These are phyloP conservation scores for Cubamyces sp. DNA, from an alignment of 768 basidiomycete genomes.

Conservation along the genomic window DNA sequence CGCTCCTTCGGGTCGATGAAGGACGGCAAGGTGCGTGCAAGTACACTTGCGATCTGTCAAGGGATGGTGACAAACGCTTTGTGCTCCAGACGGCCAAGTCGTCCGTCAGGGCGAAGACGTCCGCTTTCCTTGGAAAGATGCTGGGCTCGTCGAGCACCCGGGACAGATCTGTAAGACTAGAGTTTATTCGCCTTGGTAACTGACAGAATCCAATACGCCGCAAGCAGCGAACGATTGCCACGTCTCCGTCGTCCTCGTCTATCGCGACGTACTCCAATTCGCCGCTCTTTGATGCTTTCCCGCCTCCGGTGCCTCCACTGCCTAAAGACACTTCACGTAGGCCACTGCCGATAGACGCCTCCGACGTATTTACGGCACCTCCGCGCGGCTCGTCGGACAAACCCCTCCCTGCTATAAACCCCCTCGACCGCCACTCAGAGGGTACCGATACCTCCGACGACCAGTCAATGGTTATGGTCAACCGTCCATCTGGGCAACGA, in stretches of 20 bases:
- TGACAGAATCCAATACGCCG: conserved; percentile 8
- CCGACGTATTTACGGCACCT: conserved; percentile 53
- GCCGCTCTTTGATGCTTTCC: conserved; percentile 42
- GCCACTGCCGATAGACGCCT: conserved; percentile 39
- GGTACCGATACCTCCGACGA: conserved; percentile 46
- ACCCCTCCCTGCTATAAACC: conserved; percentile 65
- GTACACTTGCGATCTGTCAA: conserved; percentile 7
- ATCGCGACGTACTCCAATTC: conserved; percentile 33
- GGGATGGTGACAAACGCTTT: conserved; percentile 13
- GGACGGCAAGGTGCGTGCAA: conserved; percentile 48
- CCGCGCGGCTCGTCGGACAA: conserved; percentile 45
- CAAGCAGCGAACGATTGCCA: conserved; percentile 31
- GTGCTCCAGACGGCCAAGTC: conserved; percentile 51
- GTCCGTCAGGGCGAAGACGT: conserved; percentile 78
- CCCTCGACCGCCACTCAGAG: conserved; percentile 38
- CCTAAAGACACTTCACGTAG: conserved; percentile 37
- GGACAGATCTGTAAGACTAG: conserved; percentile 64
- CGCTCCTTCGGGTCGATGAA: conserved; percentile 36
- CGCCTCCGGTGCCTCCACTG: conserved; percentile 49
- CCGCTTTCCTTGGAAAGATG: conserved; percentile 81
- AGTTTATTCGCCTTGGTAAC: conserved; percentile 4
- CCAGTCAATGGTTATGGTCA: conserved; percentile 60
- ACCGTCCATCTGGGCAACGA: conserved; percentile 41
- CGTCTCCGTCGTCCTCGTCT: conserved; percentile 30
- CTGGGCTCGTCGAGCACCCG: conserved; percentile 65